Conservation (phyloP, 805 yeast species). For the Suhomyces sp. region DNA sequence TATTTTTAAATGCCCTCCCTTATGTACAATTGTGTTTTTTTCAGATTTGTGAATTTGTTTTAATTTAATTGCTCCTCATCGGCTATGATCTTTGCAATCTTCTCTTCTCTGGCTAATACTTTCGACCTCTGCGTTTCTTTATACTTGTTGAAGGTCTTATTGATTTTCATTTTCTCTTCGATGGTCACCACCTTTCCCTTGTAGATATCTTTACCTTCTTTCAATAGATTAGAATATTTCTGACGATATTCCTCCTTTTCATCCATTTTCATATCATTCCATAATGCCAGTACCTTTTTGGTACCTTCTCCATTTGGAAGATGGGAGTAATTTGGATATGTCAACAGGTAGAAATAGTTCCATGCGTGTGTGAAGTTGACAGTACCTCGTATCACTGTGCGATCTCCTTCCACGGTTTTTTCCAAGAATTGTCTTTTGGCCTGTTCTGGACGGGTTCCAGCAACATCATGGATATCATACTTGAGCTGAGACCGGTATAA, state of each 20-base stretch:
- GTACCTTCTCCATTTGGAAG: constrained; percentile 15
- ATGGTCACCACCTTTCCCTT: constrained; percentile 28
- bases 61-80: too few species aligned
- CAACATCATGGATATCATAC: constrained; percentile 15
- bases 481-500: constrained; percentile 23
- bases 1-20: too few species aligned
- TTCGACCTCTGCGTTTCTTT: constrained; percentile 11
- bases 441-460: constrained; percentile 4
- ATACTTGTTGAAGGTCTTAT: constrained; percentile 12
- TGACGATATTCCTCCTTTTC: constrained; percentile 28
- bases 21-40: too few species aligned
- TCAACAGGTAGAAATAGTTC: constrained; percentile 30
- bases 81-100: constrained; percentile 2
- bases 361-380: constrained; percentile 34
- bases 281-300: constrained; percentile 14
- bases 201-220: constrained; percentile 29
- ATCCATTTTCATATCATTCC: constrained; percentile 27
- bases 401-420: constrained; percentile 8
- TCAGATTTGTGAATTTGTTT: too few species aligned
- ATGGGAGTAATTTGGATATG: constrained; percentile 15
- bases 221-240: constrained; percentile 26
- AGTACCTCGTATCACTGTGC: constrained; percentile 12
- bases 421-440: constrained; percentile 1
- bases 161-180: constrained; percentile 22
- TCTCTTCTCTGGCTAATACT: constrained; percentile 5